Evolutionary conservation across 2,329 filamentous ascomycete genomes (phyloP).

Genomic region (Fusarium verticillioides): DNA sequence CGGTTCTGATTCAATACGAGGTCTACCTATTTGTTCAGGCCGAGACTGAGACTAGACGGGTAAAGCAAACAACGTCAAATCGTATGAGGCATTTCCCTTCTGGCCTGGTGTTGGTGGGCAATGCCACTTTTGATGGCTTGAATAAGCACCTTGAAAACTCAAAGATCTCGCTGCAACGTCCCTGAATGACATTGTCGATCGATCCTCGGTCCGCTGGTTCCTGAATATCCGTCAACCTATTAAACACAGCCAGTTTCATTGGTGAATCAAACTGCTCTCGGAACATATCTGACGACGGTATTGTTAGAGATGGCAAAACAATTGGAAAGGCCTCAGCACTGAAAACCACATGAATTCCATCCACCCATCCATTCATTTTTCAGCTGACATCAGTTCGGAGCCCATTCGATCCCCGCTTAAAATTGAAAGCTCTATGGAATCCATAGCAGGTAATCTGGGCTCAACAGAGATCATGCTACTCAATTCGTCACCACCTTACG

Average conservation of each 20-base stretch:
- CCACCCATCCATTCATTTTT: too few relatives aligned
- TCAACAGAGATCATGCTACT: neutral
- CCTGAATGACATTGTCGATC: conserved; percentile 25
- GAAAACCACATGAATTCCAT: neutral
- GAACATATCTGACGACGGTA: neutral
- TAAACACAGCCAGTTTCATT: neutral
- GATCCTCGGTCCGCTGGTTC: neutral
- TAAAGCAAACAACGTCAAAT: conserved; percentile 1
- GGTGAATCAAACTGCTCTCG: neutral
- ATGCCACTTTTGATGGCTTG: conserved; percentile 4
- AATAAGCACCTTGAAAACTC: conserved; percentile 7
- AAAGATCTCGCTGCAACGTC: conserved; percentile 17
- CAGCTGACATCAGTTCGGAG: neutral
- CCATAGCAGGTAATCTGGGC: neutral
- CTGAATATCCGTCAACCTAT: conserved; percentile 4
- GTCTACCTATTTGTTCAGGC: neutral
- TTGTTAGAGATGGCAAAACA: neutral
- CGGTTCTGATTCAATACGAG: conserved; percentile 32
- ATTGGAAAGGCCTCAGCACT: neutral
- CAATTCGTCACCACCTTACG: neutral
- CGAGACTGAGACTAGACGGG: conserved; percentile 11
- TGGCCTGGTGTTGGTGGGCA: neutral
- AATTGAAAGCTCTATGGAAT: neutral
- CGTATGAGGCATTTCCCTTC: conserved; percentile 16
- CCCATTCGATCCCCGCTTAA: neutral